Conservation (phyloP, 805 yeast species). For the Starmerella davenportii region DNA sequence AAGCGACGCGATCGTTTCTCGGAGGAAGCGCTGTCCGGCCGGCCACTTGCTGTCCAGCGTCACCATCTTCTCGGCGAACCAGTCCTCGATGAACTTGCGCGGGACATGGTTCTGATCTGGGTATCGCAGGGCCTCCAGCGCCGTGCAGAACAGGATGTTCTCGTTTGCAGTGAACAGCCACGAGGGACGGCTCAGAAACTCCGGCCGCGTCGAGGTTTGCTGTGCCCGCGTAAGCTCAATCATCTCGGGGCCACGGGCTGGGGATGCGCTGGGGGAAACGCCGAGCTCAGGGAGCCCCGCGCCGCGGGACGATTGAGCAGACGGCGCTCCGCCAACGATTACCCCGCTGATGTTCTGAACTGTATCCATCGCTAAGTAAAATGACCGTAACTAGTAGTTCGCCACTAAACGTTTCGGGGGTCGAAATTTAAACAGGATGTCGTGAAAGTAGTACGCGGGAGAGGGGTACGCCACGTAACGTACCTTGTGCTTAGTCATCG, state of each 20-base stretch:
- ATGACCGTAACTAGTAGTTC: constrained; percentile 13
- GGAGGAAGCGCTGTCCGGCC: constrained; percentile 10
- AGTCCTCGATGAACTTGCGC: constrained; percentile 14
- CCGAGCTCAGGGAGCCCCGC: background rate
- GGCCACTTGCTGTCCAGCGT: constrained; percentile 12
- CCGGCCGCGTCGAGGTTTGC: constrained; percentile 2
- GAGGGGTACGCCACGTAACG: no score
- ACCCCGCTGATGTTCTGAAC: constrained; percentile 13
- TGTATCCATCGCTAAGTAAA: constrained; percentile 9
- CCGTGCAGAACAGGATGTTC: constrained; percentile 13
- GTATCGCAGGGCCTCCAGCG: constrained; percentile 10
- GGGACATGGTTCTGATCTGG: constrained; percentile 14
- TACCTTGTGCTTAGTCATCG: no score
- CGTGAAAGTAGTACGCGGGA: no score
- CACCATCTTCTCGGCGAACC: constrained; percentile 11
- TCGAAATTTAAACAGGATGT: background rate
- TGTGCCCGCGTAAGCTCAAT: background rate
- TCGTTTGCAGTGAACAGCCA: constrained; percentile 14
- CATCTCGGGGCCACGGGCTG: background rate
- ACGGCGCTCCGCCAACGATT: constrained; percentile 4
- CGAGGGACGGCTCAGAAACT: constrained; percentile 13
- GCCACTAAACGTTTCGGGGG: constrained; percentile 12
- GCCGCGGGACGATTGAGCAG: no score
- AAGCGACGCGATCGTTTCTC: constrained; percentile 7
- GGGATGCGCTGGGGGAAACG: background rate